These are phyloP conservation scores for Sporothrix humicola DNA, from an alignment of 2,329 filamentous ascomycete species.

Conservation along the genomic window DNA sequence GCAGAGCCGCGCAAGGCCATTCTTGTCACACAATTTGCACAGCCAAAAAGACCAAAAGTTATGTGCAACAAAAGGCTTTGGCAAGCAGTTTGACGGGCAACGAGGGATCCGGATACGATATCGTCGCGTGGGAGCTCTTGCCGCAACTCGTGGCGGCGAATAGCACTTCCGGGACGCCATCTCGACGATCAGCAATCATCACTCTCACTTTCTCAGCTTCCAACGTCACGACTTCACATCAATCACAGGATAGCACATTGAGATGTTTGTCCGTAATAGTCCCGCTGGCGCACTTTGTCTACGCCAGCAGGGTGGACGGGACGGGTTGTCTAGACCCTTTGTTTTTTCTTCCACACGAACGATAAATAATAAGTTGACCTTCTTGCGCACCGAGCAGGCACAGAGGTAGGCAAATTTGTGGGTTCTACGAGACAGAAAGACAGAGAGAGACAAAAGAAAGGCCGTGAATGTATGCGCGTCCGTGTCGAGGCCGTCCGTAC, in stretches of 20 bases:
- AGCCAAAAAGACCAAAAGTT: neutral
- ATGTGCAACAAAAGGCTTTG: neutral
- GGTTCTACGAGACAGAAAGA: constrained; percentile 22
- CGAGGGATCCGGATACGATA: neutral
- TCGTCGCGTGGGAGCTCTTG: neutral
- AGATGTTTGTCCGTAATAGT: constrained; percentile 68
- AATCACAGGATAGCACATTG: neutral
- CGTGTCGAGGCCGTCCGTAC: neutral
- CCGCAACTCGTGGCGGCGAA: neutral
- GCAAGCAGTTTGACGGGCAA: neutral
- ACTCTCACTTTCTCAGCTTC: neutral
- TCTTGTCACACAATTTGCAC: neutral
- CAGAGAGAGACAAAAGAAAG: neutral
- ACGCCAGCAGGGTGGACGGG: constrained; percentile 69
- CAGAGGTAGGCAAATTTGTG: constrained; percentile 65
- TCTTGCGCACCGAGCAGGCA: constrained; percentile 62
- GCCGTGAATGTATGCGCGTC: neutral
- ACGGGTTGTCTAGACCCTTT: constrained; percentile 70
- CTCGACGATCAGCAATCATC: neutral
- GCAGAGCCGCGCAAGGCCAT: neutral
- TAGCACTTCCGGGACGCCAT: neutral
- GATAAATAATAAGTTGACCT: constrained; percentile 65
- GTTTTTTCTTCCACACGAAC: constrained; percentile 66
- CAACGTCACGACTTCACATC: neutral
- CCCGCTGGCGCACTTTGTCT: constrained; percentile 62